These are phyloP conservation scores for Hortaea sp. DNA, from an alignment of 2,329 filamentous ascomycete genomes.

Conservation along the genomic window DNA sequence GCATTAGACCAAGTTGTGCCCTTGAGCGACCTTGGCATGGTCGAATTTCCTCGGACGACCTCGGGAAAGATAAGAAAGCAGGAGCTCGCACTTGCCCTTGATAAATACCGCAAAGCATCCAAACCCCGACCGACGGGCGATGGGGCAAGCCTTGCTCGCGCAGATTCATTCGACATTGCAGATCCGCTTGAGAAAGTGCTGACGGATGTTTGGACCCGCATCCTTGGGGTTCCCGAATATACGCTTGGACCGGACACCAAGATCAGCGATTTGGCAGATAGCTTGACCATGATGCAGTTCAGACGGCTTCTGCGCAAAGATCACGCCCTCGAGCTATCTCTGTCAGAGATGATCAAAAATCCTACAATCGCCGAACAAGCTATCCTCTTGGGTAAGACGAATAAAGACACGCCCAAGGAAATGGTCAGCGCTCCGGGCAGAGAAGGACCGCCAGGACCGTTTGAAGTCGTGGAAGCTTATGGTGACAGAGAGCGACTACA, in stretches of 20 bases:
- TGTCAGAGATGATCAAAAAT: neutral
- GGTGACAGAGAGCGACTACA: neutral
- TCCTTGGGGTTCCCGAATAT: neutral
- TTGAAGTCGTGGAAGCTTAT: neutral
- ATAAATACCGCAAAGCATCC: neutral
- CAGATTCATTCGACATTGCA: neutral
- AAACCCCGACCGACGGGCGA: neutral
- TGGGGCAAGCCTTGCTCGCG: neutral
- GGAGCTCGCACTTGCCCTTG: neutral
- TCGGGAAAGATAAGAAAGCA: neutral
- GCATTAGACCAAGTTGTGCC: neutral
- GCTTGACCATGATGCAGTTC: neutral
- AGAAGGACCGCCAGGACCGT: neutral
- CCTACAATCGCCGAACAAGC: neutral
- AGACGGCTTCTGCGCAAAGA: neutral
- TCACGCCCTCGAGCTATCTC: neutral
- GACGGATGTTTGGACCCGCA: neutral
- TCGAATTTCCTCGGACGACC: neutral
- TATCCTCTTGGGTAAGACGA: neutral
- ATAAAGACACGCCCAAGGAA: neutral
- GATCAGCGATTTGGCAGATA: neutral
- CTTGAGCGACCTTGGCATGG: neutral
- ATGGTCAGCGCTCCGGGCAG: neutral
- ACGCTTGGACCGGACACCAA: neutral
- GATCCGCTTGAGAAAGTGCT: neutral